Base-by-base conservation (phyloP, 2,329 filamentous ascomycete species). In the Apiospora saccharicola region DNA sequence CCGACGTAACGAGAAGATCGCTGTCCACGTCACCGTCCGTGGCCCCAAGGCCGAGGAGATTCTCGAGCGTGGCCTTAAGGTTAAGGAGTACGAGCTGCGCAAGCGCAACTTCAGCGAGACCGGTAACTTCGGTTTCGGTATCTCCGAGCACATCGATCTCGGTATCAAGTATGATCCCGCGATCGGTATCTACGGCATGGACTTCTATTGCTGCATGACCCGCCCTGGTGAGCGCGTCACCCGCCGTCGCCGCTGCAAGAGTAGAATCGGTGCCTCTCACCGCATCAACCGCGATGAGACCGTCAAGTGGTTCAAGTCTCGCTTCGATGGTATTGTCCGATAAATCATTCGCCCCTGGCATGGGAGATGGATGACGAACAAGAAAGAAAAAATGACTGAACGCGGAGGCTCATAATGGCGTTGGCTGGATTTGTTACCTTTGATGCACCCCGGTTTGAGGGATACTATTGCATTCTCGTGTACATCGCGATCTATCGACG, bases 151-250 rank as follows among this genome's bases (percentile, higher is more conserved):
- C 93, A 99, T 99, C 88, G 96, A 99, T 91, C 91, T 99, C 83
- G 96, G 96, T 84, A 99, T 99, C 94, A 99, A 99, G 93, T 98
- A 98, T 90, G 95, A 98, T 89, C 95, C 95, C 78, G 93, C 91
- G 77, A 98, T 98, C 81, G 95, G 95, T 92, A 98, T 98, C 86
- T 98, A 98, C 91, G 95, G 96, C 86, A 99, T 99, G 96, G 96
- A 99, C 90, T 99, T 99, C 90, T 99, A 98, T 93, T 95, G 93
- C 94, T 98, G 96, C 94, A 99, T 99, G 96, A 98, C 95, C 90
- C 95, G 96, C 83, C 96, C 96, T 82, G 96, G 96, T 89, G 95
- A 98, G 91, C 95, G 96, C 85, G 94, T 99, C 85, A 93, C 94
- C 85, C 96, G 95, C 90, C 95, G 96, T 84, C 93, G 96, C 85